phyloP scores from a whole-genome alignment of 768 basidiomycete genomes.

The Crepidotus variabilis region DNA sequence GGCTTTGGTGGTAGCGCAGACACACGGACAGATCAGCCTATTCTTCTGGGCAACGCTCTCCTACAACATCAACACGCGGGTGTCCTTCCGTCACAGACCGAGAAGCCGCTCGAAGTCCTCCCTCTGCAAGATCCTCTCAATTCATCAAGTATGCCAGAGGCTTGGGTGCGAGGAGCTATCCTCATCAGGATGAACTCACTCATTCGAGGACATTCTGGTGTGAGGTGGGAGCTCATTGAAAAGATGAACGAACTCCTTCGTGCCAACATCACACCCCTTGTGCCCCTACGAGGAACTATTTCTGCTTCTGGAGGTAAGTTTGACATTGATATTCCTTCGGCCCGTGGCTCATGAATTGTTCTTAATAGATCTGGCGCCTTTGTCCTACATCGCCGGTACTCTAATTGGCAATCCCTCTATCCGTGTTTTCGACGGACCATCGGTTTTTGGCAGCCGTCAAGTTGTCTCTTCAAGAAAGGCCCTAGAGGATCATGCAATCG shows the following conservation, averaged over 20 bases:
- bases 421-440: constrained; percentile 58
- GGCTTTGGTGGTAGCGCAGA: constrained; percentile 90
- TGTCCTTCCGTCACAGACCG: constrained; percentile 58
- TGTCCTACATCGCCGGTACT: constrained; percentile 81
- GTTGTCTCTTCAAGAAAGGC: constrained; percentile 56
- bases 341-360: constrained; percentile 9
- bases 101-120: constrained; percentile 43
- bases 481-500: constrained; percentile 53
- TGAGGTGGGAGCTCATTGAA: constrained; percentile 76
- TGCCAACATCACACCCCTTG: constrained; percentile 71
- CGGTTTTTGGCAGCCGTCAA: constrained; percentile 42
- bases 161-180: constrained; percentile 88
- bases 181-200: constrained; percentile 86
- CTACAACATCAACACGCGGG: constrained; percentile 82
- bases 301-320: constrained; percentile 73
- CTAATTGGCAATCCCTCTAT: constrained; percentile 80
- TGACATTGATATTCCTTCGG: not conserved
- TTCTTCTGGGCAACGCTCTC: constrained; percentile 76
- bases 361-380: constrained; percentile 62
- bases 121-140: constrained; percentile 70
- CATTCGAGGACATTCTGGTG: constrained; percentile 83
- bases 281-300: constrained; percentile 81
- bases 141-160: constrained; percentile 74
- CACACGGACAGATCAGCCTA: constrained; percentile 72
- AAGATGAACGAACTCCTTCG: constrained; percentile 71